phyloP scores from a whole-genome alignment of 495 filamentous ascomycete species.

The Podospora bellae-mahoneyi region DNA sequence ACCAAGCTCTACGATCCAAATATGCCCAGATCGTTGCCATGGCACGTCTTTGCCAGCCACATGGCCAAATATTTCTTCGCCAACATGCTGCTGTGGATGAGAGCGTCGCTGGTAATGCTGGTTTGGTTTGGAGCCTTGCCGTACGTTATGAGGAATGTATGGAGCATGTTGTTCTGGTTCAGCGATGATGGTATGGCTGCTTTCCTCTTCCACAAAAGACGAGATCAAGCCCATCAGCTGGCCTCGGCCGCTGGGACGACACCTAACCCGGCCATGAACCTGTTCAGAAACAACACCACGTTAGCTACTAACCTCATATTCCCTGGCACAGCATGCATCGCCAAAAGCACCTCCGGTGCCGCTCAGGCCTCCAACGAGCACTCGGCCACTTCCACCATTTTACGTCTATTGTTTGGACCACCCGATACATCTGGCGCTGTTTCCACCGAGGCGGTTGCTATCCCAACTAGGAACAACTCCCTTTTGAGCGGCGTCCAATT shows the following conservation, averaged over 20 bases:
- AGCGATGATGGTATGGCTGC: constrained; percentile 84
- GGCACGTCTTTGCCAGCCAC: constrained; percentile 73
- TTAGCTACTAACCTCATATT: not conserved
- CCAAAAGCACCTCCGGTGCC: not conserved
- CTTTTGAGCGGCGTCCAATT: constrained; percentile 70
- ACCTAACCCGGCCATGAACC: not conserved
- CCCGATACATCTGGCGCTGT: constrained; percentile 12
- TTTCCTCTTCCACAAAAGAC: constrained; percentile 22
- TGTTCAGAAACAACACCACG: not conserved
- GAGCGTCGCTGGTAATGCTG: constrained; percentile 71
- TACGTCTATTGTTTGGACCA: not conserved
- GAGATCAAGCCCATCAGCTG: not conserved
- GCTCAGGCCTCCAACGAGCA: not conserved
- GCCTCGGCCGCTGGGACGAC: not conserved
- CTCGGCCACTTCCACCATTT: not conserved
- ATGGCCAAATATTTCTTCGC: constrained; percentile 65
- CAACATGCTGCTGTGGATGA: constrained; percentile 69
- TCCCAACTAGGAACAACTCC: constrained; percentile 33
- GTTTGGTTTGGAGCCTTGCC: constrained; percentile 89
- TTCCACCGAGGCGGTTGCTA: not conserved
- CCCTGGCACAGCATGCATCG: not conserved
- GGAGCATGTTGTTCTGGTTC: constrained; percentile 91
- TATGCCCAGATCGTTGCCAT: constrained; percentile 82
- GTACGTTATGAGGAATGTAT: constrained; percentile 85
- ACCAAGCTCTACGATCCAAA: constrained; percentile 93